These are phyloP conservation scores for Sporisorium sorghi DNA, from an alignment of 1,284 basidiomycete species.

Conservation along the genomic window DNA sequence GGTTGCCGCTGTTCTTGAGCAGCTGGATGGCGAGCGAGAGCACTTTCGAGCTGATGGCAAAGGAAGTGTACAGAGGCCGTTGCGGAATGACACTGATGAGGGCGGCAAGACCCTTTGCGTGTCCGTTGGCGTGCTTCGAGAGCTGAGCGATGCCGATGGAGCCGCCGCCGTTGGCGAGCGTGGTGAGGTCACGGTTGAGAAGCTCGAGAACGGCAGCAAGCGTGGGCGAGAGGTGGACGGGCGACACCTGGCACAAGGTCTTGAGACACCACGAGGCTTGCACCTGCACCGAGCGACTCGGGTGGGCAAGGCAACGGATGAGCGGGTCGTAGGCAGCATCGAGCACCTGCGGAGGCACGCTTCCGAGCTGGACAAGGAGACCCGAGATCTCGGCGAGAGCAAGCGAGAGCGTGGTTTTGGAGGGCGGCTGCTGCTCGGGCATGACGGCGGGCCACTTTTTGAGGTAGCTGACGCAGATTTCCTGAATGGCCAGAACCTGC, in stretches of 20 bases:
- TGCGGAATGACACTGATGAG: conserved; percentile 86
- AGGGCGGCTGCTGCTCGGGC: conserved; percentile 82
- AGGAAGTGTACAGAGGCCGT: conserved; percentile 91
- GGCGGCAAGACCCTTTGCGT: conserved; percentile 87
- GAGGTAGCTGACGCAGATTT: conserved; percentile 82
- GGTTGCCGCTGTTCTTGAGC: conserved; percentile 89
- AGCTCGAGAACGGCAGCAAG: conserved; percentile 81
- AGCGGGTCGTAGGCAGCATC: conserved; percentile 89
- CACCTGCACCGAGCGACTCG: conserved; percentile 85
- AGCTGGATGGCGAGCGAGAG: conserved; percentile 90
- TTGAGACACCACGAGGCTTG: conserved; percentile 87
- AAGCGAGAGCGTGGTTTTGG: conserved; percentile 79
- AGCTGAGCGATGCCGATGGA: conserved; percentile 74
- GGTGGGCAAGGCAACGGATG: conserved; percentile 85
- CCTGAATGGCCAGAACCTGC: conserved; percentile 89
- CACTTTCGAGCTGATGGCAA: conserved; percentile 89
- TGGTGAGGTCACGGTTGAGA: conserved; percentile 81
- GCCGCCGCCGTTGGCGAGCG: conserved; percentile 69
- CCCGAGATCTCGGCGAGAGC: conserved; percentile 86
- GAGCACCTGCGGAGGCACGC: conserved; percentile 87
- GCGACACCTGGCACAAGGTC: conserved; percentile 89
- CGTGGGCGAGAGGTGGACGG: conserved; percentile 82
- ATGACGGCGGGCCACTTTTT: conserved; percentile 92
- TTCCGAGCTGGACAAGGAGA: conserved; percentile 87
- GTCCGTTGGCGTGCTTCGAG: conserved; percentile 83